Evolutionary conservation across 108 stramenopile species (phyloP), one percentile per base, ranked within the genome.

Genomic region (Conticribra guillardii): DNA sequence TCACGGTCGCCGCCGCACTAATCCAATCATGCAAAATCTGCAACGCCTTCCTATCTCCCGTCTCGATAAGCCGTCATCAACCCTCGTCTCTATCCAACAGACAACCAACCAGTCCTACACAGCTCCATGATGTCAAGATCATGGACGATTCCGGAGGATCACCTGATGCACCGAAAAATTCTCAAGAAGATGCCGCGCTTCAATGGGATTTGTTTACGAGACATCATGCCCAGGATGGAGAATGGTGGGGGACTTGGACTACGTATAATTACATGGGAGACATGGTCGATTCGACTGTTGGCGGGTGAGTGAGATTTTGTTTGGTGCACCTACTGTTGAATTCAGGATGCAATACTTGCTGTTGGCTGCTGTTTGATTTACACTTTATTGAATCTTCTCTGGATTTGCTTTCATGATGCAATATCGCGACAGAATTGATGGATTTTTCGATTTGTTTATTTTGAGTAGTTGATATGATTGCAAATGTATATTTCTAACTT

Each of bases 231-330:
- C 33, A 60, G 14, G 75, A 76, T 58, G 89, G 89, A 73, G 84
- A 80, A 33, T 94, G 89, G 88, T 87, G 87, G 73, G 92, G 92
- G n/a, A 82, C 78, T 37, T 94, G 92, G 92, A 83, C 84, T 14
- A 85, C 88, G 0, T 89, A 94, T 70, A 76, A 91, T 77, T 89
- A 88, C 52, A 88, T 91, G 69, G 92, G 92, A 48, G 88, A 91
- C 76, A 73, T 89, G 17, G 60, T 81, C 17, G 88, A 89, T 60
- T 82, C 88, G 64, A 89, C 87, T 9, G 74, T 88, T 27, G 92
- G 87, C 30, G 84, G 78, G 73, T 74, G 5, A 71, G 78, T 78
- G 44, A 28, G 22, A 28, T 37, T 24, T 1, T 32, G 17, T 67
- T 19, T 16, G 50, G 4, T 30, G 18, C 17, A 22, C 26, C 2